Conservation (phyloP, 1,284 basidiomycete species). For the Ceratobasidium sp. region DNA sequence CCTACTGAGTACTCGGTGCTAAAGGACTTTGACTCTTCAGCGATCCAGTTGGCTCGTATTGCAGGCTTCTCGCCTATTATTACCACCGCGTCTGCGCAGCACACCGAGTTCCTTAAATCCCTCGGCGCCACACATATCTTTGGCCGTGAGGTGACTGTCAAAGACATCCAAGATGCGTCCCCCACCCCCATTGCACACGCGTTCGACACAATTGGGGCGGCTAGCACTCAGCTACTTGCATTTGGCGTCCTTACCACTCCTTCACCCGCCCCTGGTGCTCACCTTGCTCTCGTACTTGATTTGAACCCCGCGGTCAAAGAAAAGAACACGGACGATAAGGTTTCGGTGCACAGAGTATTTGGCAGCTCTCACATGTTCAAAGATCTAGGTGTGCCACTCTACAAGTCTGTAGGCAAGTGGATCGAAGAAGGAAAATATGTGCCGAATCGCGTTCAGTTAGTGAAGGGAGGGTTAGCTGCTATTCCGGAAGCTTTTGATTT, state of each 20-base stretch:
- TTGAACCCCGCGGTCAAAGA: constrained; percentile 10
- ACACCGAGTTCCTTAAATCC: constrained; percentile 61
- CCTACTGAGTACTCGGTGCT: neutral
- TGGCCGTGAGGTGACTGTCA: constrained; percentile 60
- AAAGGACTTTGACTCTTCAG: constrained; percentile 12
- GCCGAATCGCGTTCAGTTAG: constrained; percentile 36
- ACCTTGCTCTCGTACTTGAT: constrained; percentile 3
- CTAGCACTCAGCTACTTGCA: constrained; percentile 55
- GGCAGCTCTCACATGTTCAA: constrained; percentile 4
- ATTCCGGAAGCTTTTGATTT: neutral
- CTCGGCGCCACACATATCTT: constrained; percentile 70
- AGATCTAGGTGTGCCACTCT: constrained; percentile 36
- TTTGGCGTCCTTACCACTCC: constrained; percentile 52
- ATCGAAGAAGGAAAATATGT: constrained; percentile 27
- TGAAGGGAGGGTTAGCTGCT: constrained; percentile 3
- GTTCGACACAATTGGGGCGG: constrained; percentile 60
- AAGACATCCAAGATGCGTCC: constrained; percentile 54
- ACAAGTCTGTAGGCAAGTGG: constrained; percentile 27
- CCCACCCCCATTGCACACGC: constrained; percentile 52
- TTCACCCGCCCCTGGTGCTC: constrained; percentile 15
- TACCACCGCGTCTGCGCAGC: constrained; percentile 61
- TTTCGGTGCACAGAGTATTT: constrained; percentile 9
- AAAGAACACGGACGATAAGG: constrained; percentile 26
- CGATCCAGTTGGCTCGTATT: constrained; percentile 50
- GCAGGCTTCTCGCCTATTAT: constrained; percentile 55